Percentiles rank a stretch among this genome's conserved stretches.
Evolutionary conservation across 192 early-diverging fungal species (phyloP).

Genomic region (Borealophlyctis nickersoniae): DNA sequence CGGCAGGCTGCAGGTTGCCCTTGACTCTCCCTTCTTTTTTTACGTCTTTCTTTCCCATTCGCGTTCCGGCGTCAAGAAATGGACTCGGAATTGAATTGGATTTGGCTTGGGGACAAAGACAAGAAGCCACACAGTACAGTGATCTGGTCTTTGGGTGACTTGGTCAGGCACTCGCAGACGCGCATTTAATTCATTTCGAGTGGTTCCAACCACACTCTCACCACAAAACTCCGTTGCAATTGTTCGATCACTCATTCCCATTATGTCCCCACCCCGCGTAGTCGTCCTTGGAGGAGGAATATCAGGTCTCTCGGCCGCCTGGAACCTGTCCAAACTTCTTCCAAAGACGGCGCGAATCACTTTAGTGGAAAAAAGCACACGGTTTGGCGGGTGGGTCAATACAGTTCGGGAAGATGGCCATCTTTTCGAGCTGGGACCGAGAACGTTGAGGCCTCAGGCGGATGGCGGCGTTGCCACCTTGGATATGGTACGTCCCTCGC

Average conservation of each 20-base stretch:
- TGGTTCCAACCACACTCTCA: too few species aligned
- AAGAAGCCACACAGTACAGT: too few species aligned
- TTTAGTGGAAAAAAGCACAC: constrained; percentile 66
- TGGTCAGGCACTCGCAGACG: too few species aligned
- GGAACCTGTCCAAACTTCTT: constrained; percentile 61
- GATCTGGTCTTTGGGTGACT: too few species aligned
- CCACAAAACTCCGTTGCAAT: too few species aligned
- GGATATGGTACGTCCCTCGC: constrained; percentile 69
- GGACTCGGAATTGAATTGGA: too few species aligned
- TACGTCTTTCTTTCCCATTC: constrained; percentile 34
- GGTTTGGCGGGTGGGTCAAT: constrained; percentile 86
- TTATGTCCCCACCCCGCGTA: too few species aligned
- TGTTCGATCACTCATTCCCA: too few species aligned
- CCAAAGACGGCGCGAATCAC: constrained; percentile 46
- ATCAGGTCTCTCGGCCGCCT: constrained; percentile 81
- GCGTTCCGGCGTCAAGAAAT: too few species aligned
- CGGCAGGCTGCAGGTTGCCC: constrained; percentile 80
- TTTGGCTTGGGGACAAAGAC: too few species aligned
- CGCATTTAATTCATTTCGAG: too few species aligned
- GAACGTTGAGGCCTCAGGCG: constrained; percentile 74
- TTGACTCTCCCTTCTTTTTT: constrained; percentile 69
- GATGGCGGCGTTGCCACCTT: constrained; percentile 68
- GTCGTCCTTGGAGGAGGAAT: constrained; percentile 91
- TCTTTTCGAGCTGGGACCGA: constrained; percentile 77
- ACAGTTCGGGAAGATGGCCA: constrained; percentile 47